Percentiles rank a stretch among this genome's conserved stretches.
Evolutionary conservation across 192 early-diverging fungal species (phyloP).

Genomic region (Coemansia asiatica): DNA sequence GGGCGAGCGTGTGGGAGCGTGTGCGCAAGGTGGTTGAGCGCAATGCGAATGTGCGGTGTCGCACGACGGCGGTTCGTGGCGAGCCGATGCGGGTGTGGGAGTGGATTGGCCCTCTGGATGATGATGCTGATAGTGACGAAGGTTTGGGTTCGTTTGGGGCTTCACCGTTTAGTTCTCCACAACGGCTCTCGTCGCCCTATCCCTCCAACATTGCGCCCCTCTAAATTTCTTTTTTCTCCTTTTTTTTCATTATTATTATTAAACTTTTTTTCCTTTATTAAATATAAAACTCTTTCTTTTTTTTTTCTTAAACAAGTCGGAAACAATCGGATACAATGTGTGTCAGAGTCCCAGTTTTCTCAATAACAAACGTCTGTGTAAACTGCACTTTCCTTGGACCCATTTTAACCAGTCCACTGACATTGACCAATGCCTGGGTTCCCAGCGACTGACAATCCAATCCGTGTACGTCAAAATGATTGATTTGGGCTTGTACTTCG

Average conservation of each 20-base stretch:
- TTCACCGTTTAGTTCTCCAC: conserved; percentile 20
- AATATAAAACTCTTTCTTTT: not conserved
- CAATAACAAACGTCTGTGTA: conserved; percentile 33
- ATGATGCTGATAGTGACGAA: conserved; percentile 22
- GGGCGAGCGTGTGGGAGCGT: conserved; percentile 60
- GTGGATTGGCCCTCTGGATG: conserved; percentile 60
- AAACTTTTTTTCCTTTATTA: not conserved
- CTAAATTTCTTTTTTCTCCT: not conserved
- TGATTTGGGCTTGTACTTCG: conserved; percentile 13
- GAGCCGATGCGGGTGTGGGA: conserved; percentile 67
- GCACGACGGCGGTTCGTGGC: conserved; percentile 59
- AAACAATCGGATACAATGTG: conserved; percentile 47
- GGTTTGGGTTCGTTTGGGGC: not conserved
- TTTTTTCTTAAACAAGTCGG: conserved; percentile 28
- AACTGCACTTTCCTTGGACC: conserved; percentile 26
- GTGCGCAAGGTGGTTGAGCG: conserved; percentile 58
- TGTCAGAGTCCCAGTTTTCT: conserved; percentile 13
- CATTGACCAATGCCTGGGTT: conserved; percentile 9
- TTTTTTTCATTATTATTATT: conserved; percentile 4
- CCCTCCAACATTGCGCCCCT: not conserved
- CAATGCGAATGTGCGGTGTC: conserved; percentile 61
- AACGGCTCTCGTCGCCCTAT: not conserved
- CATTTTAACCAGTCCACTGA: conserved; percentile 18
- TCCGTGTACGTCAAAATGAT: conserved; percentile 20
- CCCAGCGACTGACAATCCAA: conserved; percentile 30